A percentile compares a stretch with the other conserved stretches of the same genome.
These are phyloP conservation scores for Leptomonas seymouri DNA, from an alignment of 208 protist genomes.

Conservation along the genomic window DNA sequence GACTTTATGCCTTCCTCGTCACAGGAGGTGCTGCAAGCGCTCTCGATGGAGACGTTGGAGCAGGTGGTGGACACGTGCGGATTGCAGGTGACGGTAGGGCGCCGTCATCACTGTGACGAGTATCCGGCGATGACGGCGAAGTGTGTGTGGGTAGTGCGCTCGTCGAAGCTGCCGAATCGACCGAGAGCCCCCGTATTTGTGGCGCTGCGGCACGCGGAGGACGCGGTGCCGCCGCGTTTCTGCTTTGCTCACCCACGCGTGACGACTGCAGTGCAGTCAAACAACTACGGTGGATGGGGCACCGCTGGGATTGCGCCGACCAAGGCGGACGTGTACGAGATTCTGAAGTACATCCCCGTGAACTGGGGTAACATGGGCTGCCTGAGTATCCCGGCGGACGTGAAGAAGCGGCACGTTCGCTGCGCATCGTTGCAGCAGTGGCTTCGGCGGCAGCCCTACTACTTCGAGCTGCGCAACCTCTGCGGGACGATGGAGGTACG, in stretches of 20 bases:
- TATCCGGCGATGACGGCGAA: slow-evolving; percentile 13
- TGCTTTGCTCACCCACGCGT: slow-evolving; percentile 31
- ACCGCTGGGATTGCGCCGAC: slow-evolving; percentile 48
- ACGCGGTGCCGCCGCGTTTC: slow-evolving; percentile 51
- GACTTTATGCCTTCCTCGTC: background rate
- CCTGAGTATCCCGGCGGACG: slow-evolving; percentile 59
- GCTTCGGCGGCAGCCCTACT: slow-evolving; percentile 85
- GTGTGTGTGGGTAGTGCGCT: slow-evolving; percentile 27
- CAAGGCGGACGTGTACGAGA: slow-evolving; percentile 74
- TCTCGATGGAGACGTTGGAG: slow-evolving; percentile 16
- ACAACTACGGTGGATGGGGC: slow-evolving; percentile 83
- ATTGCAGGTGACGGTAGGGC: slow-evolving; percentile 11
- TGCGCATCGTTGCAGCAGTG: slow-evolving; percentile 53
- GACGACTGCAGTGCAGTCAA: slow-evolving; percentile 37
- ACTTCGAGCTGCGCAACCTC: slow-evolving; percentile 85
- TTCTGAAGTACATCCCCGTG: slow-evolving; percentile 85
- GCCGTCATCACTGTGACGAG: background rate
- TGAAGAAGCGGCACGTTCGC: slow-evolving; percentile 72
- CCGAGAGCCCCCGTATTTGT: slow-evolving; percentile 27
- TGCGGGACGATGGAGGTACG: slow-evolving; percentile 74
- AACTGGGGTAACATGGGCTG: slow-evolving; percentile 79
- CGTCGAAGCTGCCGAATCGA: background rate
- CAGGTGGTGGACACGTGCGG: slow-evolving; percentile 23
- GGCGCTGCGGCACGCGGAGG: slow-evolving; percentile 32
- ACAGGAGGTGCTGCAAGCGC: background rate